Evolutionary conservation across 805 yeast genomes (phyloP).

Genomic region (Yamadazyma sp.): DNA sequence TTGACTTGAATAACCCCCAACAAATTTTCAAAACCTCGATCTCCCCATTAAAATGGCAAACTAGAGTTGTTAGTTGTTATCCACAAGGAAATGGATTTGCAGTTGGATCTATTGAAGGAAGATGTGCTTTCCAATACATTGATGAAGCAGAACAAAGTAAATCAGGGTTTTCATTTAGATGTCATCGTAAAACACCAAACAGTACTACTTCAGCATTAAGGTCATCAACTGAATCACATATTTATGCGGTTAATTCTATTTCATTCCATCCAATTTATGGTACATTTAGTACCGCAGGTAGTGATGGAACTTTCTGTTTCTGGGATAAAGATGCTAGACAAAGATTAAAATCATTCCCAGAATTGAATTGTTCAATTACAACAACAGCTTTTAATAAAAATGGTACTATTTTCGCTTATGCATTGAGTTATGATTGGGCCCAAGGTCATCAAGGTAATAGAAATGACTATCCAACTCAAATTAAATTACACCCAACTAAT

Average conservation of each 20-base stretch:
- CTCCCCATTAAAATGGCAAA: slow-evolving; percentile 88
- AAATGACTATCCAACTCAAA: slow-evolving; percentile 68
- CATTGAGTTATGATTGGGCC: slow-evolving; percentile 92
- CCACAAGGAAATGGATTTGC: slow-evolving; percentile 94
- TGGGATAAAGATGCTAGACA: slow-evolving; percentile 96
- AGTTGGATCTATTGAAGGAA: slow-evolving; percentile 89
- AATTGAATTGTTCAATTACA: slow-evolving; percentile 64
- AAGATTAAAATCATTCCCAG: slow-evolving; percentile 77
- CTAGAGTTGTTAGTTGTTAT: slow-evolving; percentile 76
- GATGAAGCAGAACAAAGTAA: slow-evolving; percentile 75
- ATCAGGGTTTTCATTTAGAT: slow-evolving; percentile 84
- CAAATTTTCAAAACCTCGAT: slow-evolving; percentile 67
- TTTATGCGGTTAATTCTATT: slow-evolving; percentile 78
- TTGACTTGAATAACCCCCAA: slow-evolving; percentile 82
- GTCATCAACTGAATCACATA: slow-evolving; percentile 48
- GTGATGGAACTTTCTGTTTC: slow-evolving; percentile 89
- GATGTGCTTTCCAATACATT: slow-evolving; percentile 91
- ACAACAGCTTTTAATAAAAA: slow-evolving; percentile 77
- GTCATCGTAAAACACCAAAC: slow-evolving; percentile 74
- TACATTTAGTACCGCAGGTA: slow-evolving; percentile 90
- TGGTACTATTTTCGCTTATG: slow-evolving; percentile 87
- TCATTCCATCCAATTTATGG: slow-evolving; percentile 87
- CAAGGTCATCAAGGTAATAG: slow-evolving; percentile 81
- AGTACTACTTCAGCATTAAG: slow-evolving; percentile 25
- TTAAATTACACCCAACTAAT: slow-evolving; percentile 78